Conservation (phyloP, 2,329 filamentous ascomycete species). For the Coniella lustricola region DNA sequence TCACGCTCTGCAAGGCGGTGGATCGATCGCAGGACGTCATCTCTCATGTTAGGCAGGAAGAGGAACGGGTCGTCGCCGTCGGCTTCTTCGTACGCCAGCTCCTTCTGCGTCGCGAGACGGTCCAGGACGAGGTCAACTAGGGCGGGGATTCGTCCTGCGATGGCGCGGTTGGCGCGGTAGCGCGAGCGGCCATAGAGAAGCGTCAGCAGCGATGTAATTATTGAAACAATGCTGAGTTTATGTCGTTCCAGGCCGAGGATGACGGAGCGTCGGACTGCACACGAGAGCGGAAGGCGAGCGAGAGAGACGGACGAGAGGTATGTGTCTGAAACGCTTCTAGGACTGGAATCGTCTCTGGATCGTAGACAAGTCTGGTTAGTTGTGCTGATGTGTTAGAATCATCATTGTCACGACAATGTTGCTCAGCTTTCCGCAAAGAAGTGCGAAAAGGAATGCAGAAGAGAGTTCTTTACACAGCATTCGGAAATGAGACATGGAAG, state of each 20-base stretch:
- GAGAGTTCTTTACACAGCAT: neutral
- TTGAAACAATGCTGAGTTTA: constrained; percentile 73
- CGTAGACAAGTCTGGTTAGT: constrained; percentile 83
- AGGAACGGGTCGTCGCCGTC: constrained; percentile 76
- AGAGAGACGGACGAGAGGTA: constrained; percentile 79
- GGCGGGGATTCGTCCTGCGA: constrained; percentile 67
- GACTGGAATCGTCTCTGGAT: constrained; percentile 64
- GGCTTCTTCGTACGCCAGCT: constrained; percentile 60
- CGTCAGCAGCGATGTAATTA: constrained; percentile 43
- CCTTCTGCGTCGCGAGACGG: constrained; percentile 75
- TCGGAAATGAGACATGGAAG: constrained; percentile 8
- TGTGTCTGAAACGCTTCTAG: constrained; percentile 53
- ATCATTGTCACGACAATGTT: constrained; percentile 24
- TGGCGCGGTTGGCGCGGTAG: constrained; percentile 56
- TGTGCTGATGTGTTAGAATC: constrained; percentile 31
- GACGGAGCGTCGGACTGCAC: constrained; percentile 71
- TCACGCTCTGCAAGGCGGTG: constrained; percentile 71
- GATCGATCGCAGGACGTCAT: constrained; percentile 80
- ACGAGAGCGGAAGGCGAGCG: constrained; percentile 82
- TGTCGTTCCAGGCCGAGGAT: constrained; percentile 75
- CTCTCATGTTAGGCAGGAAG: constrained; percentile 79
- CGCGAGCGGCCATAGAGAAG: constrained; percentile 57
- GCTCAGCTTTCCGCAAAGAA: constrained; percentile 15
- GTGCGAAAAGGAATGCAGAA: neutral
- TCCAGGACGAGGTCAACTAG: constrained; percentile 81